These are phyloP conservation scores for Sporothrix phasma DNA, from an alignment of 2,329 filamentous ascomycete genomes.

Conservation along the genomic window DNA sequence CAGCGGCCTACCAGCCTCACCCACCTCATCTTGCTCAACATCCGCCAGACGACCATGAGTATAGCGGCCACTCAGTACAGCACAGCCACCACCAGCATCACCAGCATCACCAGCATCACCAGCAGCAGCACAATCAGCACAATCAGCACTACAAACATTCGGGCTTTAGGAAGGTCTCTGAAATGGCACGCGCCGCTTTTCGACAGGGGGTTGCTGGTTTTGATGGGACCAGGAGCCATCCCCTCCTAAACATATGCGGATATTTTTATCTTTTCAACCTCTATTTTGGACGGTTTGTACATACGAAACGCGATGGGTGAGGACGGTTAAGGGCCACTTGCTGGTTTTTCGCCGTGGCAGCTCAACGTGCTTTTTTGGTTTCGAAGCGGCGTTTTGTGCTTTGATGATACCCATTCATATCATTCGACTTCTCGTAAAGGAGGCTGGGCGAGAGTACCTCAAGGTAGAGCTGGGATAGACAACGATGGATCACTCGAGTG, in stretches of 20 bases:
- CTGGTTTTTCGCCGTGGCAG: not conserved
- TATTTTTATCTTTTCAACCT: no score
- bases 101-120: no score
- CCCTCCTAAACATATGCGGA: no score
- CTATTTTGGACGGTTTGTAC: no score
- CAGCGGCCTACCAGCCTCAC: not conserved
- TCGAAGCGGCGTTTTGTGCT: not conserved
- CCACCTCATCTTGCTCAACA: not conserved
- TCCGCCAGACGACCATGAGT: not conserved
- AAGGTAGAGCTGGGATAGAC: not conserved
- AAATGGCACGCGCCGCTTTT: not conserved
- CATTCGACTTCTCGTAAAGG: not conserved
- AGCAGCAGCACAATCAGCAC: no score
- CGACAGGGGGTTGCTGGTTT: not conserved
- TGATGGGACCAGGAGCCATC: not conserved
- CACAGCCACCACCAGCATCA: not conserved
- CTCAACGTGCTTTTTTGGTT: not conserved
- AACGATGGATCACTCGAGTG: no score
- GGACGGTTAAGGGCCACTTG: no score
- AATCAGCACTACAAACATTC: not conserved
- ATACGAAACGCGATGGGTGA: not conserved
- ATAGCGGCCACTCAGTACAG: not conserved
- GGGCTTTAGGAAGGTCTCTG: not conserved
- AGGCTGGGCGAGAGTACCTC: not conserved
- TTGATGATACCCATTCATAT: constrained; percentile 2